Conservation (phyloP, 805 yeast species). For the Teunomyces panamensis region DNA sequence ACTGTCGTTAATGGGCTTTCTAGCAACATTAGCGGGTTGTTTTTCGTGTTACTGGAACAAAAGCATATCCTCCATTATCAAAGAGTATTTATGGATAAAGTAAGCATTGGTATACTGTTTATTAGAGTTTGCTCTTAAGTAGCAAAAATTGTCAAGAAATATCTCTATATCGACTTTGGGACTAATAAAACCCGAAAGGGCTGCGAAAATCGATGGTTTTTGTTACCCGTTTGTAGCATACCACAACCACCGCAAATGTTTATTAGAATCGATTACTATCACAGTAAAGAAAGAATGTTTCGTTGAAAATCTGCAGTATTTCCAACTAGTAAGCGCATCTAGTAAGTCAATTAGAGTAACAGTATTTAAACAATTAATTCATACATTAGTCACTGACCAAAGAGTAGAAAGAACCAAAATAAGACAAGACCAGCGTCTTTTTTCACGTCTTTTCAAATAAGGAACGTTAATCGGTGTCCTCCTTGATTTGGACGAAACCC, state of each 20-base stretch:
- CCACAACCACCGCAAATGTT: conserved; percentile 8
- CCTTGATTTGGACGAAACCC: conserved; percentile 18
- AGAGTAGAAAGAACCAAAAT: not conserved
- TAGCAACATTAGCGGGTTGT: not conserved
- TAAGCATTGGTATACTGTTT: conserved; percentile 6
- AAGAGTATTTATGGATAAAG: conserved; percentile 8
- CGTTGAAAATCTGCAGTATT: conserved; percentile 4
- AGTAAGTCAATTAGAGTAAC: too few species aligned
- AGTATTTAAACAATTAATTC: too few species aligned
- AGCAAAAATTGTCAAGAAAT: not conserved
- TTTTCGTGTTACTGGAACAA: conserved; percentile 5
- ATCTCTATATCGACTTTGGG: not conserved
- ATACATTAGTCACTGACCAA: not conserved
- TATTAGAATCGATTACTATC: conserved; percentile 8
- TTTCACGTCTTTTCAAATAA: not conserved
- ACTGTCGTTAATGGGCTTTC: not conserved
- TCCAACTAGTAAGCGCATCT: conserved; percentile 5
- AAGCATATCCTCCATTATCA: conserved; percentile 11
- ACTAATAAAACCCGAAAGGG: not conserved
- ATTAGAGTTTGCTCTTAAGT: not conserved
- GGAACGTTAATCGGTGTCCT: not conserved
- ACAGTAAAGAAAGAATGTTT: conserved; percentile 10
- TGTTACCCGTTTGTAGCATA: conserved; percentile 3
- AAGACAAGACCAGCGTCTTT: not conserved
- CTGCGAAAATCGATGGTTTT: conserved; percentile 4